Percentiles rank a stretch among this genome's conserved stretches.
These are phyloP conservation scores for Coleophoma eucalyptorum DNA, from an alignment of 2,329 filamentous ascomycete species.

Conservation along the genomic window DNA sequence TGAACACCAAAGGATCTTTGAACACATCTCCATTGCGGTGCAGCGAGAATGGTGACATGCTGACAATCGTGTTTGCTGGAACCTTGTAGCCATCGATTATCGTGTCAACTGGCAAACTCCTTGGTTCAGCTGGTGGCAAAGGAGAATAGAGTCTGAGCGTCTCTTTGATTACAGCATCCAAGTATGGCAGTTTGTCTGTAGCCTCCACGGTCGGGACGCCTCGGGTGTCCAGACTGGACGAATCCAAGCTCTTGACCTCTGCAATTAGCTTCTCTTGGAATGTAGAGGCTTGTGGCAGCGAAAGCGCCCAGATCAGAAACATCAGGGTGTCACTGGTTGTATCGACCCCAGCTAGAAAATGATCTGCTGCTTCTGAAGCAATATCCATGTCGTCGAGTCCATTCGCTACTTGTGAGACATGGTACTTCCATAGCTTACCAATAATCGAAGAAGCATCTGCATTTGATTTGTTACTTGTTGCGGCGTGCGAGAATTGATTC, in stretches of 20 bases:
- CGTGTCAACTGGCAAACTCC: slow-evolving; percentile 31
- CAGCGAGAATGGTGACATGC: slow-evolving; percentile 46
- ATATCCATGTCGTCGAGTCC: slow-evolving; percentile 39
- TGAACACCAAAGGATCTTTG: slow-evolving; percentile 41
- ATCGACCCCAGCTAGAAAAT: slow-evolving; percentile 48
- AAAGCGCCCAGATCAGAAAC: slow-evolving; percentile 46
- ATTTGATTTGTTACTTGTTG: slow-evolving; percentile 3
- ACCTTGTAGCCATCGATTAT: slow-evolving; percentile 34
- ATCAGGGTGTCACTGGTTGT: slow-evolving; percentile 49
- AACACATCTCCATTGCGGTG: slow-evolving; percentile 48
- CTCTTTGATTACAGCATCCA: slow-evolving; percentile 47
- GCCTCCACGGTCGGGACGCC: slow-evolving; percentile 31
- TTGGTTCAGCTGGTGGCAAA: slow-evolving; percentile 46
- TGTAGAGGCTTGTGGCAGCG: slow-evolving; percentile 33
- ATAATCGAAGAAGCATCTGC: slow-evolving; percentile 30
- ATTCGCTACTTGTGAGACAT: slow-evolving; percentile 19
- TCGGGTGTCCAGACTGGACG: slow-evolving; percentile 16
- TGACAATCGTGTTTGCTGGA: slow-evolving; percentile 44
- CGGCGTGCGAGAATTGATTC: slow-evolving; percentile 10
- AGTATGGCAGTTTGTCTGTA: slow-evolving; percentile 35
- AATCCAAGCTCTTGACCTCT: slow-evolving; percentile 33
- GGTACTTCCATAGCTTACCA: slow-evolving; percentile 31
- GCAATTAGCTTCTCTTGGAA: slow-evolving; percentile 41
- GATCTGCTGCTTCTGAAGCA: slow-evolving; percentile 49
- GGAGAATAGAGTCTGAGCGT: slow-evolving; percentile 45